Conservation (phyloP, 2,329 filamentous ascomycete genomes). For the Sphaerulina vaccinii region DNA sequence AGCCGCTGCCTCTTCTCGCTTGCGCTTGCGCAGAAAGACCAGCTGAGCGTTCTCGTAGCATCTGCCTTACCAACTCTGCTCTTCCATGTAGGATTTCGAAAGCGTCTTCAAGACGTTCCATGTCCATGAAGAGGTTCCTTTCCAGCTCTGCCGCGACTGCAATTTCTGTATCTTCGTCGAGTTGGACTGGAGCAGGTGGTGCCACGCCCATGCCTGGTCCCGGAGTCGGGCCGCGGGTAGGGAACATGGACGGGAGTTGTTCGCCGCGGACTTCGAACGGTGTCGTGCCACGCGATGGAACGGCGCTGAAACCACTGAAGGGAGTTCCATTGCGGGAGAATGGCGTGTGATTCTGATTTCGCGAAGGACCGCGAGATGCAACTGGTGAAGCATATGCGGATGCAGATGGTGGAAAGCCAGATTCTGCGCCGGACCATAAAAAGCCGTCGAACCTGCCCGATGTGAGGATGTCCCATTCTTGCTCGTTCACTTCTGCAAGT, state of each 20-base stretch:
- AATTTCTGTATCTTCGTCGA: slow-evolving; percentile 93
- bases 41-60: slow-evolving; percentile 77
- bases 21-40: slow-evolving; percentile 68
- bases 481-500: slow-evolving; percentile 78
- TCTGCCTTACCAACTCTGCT: slow-evolving; percentile 75
- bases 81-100: slow-evolving; percentile 87
- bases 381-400: slow-evolving; percentile 31
- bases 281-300: slow-evolving; percentile 50
- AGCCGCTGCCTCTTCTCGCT: slow-evolving; percentile 54
- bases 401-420: slow-evolving; percentile 40
- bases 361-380: slow-evolving; percentile 36
- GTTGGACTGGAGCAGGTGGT: slow-evolving; percentile 66
- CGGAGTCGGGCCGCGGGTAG: slow-evolving; percentile 36
- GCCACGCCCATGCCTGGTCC: slow-evolving; percentile 35
- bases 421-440: slow-evolving; percentile 86
- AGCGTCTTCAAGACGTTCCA: slow-evolving; percentile 91
- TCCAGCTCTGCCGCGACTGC: slow-evolving; percentile 87
- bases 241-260: slow-evolving; percentile 32
- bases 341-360: slow-evolving; percentile 46
- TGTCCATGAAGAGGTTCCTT: slow-evolving; percentile 86
- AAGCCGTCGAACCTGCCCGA: slow-evolving; percentile 96
- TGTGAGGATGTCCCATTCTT: slow-evolving; percentile 95
- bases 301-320: slow-evolving; percentile 59
- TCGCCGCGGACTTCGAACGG: slow-evolving; percentile 42
- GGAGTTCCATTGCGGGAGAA: slow-evolving; percentile 50